phyloP scores from a whole-genome alignment of 2,329 filamentous ascomycete genomes.

The Lachnellula willkommii region DNA sequence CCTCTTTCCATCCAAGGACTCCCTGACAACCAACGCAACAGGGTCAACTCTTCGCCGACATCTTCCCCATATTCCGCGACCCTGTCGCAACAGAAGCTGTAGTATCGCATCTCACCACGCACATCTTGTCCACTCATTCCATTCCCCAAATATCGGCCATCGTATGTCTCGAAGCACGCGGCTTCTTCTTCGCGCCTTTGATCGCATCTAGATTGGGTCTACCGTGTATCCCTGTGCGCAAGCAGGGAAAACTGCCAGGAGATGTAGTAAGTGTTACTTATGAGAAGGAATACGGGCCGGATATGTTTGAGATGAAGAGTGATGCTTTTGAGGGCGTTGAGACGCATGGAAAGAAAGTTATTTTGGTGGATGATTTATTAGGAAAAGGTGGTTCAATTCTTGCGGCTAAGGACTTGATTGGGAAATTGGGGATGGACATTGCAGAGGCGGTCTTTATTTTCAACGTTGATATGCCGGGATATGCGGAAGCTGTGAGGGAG shows the following conservation, averaged over 20 bases:
- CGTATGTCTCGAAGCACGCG: slow-evolving; percentile 84
- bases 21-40: not conserved
- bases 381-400: slow-evolving; percentile 87
- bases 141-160: slow-evolving; percentile 38
- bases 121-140: slow-evolving; percentile 15
- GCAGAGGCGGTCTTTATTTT: slow-evolving; percentile 88
- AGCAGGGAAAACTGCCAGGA: slow-evolving; percentile 90
- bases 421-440: slow-evolving; percentile 73
- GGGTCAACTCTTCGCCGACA: slow-evolving; percentile 21
- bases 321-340: slow-evolving; percentile 54
- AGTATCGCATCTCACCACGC: slow-evolving; percentile 11
- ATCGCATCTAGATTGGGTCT: slow-evolving; percentile 76
- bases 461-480: slow-evolving; percentile 54
- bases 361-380: slow-evolving; percentile 95
- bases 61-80: slow-evolving; percentile 20
- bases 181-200: slow-evolving; percentile 87
- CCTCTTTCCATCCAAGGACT: not conserved
- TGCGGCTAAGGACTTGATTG: slow-evolving; percentile 77
- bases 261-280: slow-evolving; percentile 76
- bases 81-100: slow-evolving; percentile 18
- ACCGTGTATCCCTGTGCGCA: slow-evolving; percentile 83
- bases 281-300: slow-evolving; percentile 89
- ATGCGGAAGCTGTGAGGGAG: slow-evolving; percentile 12
- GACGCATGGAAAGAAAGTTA: slow-evolving; percentile 75
- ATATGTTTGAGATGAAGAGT: slow-evolving; percentile 90